These are phyloP conservation scores for Nakazawaea sp. DNA, from an alignment of 805 yeast species.

Conservation along the genomic window DNA sequence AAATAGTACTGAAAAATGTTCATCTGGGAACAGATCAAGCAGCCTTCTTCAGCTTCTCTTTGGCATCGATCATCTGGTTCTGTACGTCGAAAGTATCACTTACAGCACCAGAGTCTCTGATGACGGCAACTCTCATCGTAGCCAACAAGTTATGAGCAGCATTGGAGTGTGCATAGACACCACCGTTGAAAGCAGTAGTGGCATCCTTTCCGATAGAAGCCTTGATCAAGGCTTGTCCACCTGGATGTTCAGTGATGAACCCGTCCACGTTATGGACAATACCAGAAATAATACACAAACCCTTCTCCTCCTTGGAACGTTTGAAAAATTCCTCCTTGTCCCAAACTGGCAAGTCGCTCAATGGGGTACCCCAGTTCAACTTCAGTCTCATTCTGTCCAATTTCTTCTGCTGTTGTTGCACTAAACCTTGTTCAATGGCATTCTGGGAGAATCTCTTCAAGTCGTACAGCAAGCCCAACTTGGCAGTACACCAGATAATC, in stretches of 20 bases:
- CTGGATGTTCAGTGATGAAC: constrained; percentile 74
- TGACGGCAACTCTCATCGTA: constrained; percentile 75
- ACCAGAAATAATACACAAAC: constrained; percentile 67
- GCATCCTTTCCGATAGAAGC: constrained; percentile 79
- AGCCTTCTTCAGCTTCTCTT: constrained; percentile 16
- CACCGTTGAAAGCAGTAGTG: constrained; percentile 79
- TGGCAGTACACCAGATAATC: constrained; percentile 49
- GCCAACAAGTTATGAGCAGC: constrained; percentile 83
- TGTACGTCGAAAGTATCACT: constrained; percentile 48
- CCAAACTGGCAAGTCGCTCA: constrained; percentile 68
- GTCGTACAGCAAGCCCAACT: constrained; percentile 65
- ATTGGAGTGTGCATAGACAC: constrained; percentile 78
- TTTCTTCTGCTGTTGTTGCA: constrained; percentile 81
- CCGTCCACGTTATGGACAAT: constrained; percentile 70
- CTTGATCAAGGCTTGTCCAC: constrained; percentile 68
- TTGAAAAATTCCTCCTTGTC: constrained; percentile 53
- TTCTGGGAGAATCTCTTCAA: constrained; percentile 72
- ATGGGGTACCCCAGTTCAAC: constrained; percentile 71
- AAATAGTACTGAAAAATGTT: too few relatives aligned
- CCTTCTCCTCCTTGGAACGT: constrained; percentile 40
- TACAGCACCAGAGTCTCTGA: constrained; percentile 57
- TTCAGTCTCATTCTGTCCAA: constrained; percentile 53
- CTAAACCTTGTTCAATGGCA: constrained; percentile 75
- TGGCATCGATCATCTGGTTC: constrained; percentile 32
- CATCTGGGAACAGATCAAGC: too few relatives aligned